These are phyloP conservation scores for Amphibolis antarctica DNA, from an alignment of 106 monocot species.

Conservation along the genomic window DNA sequence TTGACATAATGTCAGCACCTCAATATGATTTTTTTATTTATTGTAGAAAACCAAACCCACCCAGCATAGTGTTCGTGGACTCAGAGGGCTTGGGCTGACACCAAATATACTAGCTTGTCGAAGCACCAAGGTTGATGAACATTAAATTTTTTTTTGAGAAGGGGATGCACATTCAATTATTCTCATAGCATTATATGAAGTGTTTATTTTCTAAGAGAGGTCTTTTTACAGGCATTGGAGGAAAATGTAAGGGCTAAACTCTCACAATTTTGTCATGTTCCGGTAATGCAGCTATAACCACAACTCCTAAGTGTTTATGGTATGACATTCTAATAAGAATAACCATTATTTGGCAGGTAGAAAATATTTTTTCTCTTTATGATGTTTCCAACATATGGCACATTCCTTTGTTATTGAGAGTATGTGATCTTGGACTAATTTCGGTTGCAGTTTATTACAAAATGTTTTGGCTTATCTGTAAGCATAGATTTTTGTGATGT, in stretches of 20 bases:
- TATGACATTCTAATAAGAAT: background rate
- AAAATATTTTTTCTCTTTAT: conserved; percentile 61
- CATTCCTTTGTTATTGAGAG: conserved; percentile 81
- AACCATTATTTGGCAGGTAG: conserved; percentile 34
- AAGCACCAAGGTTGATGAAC: conserved; percentile 39
- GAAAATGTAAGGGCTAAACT: conserved; percentile 62
- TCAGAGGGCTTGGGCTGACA: conserved; percentile 54
- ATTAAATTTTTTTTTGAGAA: background rate
- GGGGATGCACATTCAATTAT: background rate
- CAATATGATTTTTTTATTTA: background rate
- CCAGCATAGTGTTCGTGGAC: conserved; percentile 54
- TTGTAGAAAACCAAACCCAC: conserved; percentile 75
- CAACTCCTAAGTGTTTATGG: background rate
- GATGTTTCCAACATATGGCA: conserved; percentile 98
- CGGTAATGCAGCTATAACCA: conserved; percentile 16
- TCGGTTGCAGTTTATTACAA: background rate
- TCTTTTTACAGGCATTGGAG: conserved; percentile 31
- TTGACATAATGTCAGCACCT: background rate
- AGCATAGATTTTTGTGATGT: background rate
- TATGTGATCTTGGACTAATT: conserved; percentile 10
- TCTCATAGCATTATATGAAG: background rate
- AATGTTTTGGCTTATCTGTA: background rate
- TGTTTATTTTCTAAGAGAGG: background rate
- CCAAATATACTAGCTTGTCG: conserved; percentile 69
- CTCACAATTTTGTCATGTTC: conserved; percentile 73